Evolutionary conservation across 768 basidiomycete species (phyloP).

Genomic region (Mycena crocata): DNA sequence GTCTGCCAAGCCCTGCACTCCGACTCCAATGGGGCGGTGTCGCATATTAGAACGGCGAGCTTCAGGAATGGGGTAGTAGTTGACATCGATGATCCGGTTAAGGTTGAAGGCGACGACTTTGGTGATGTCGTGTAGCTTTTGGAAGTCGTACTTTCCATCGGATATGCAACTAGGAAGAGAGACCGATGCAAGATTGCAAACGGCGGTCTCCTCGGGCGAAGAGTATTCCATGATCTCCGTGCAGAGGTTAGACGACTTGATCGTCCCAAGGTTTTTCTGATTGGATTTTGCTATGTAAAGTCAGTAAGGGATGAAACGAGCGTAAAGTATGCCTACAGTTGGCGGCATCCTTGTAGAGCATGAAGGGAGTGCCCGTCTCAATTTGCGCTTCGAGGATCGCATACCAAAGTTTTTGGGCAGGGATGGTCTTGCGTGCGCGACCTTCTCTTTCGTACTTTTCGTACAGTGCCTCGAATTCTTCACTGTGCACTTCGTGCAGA

Average conservation of each 20-base stretch:
- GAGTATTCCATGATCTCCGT: conserved; percentile 91
- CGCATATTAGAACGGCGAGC: conserved; percentile 82
- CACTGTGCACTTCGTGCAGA: conserved; percentile 88
- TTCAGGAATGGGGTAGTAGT: conserved; percentile 82
- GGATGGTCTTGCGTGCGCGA: conserved; percentile 82
- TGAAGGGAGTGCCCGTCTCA: conserved; percentile 98
- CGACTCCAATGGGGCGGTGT: conserved; percentile 85
- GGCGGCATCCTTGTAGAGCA: conserved; percentile 97
- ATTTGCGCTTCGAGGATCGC: conserved; percentile 96
- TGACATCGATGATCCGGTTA: conserved; percentile 79
- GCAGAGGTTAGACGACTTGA: conserved; percentile 88
- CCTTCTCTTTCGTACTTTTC: conserved; percentile 92
- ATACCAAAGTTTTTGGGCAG: conserved; percentile 99
- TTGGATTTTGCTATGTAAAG: conserved; percentile 73
- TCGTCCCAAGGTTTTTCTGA: conserved; percentile 85
- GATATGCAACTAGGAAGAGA: conserved; percentile 80
- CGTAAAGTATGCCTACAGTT: conserved; percentile 70
- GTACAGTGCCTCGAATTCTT: conserved; percentile 89
- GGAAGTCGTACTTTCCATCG: conserved; percentile 76
- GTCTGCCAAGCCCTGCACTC: conserved; percentile 87
- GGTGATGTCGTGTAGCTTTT: conserved; percentile 79
- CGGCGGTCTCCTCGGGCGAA: conserved; percentile 83
- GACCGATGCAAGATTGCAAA: conserved; percentile 87
- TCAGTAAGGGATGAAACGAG: background rate
- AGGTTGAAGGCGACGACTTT: conserved; percentile 85